Base-by-base conservation (phyloP, 805 yeast species). In the Candida loeiensis region DNA sequence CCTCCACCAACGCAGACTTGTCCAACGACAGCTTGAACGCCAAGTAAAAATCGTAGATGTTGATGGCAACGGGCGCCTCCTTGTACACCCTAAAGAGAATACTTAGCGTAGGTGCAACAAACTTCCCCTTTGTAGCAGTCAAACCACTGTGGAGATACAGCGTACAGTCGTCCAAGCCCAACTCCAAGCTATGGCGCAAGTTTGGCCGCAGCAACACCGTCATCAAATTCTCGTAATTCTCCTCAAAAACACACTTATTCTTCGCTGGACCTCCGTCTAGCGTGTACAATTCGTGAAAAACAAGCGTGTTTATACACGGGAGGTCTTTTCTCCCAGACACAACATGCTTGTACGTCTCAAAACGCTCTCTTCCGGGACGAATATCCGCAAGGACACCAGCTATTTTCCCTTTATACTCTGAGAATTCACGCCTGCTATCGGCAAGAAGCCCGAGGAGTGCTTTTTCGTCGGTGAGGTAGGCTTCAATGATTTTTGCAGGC, bases 41-140 rank as follows among this genome's bases (percentile, higher is more conserved):
- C 17, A 64, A 56, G 51, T 71, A 85, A 48, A 79, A 80, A 49
- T 85, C 95, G 59, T 69, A 80, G 39, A 82, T 71, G 53, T 85
- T 85, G 45, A 85, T 72, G 21, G 71, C 63, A 2, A 80, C 69
- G 17, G 85, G 84, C 0, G 96, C 90, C 50, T 89, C 96, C 44
- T 93, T 76, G 56, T 82, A 83, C 12, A 86, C 67, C 35, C 77
- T 74, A 61, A 77, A 89, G 39, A 89, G 56, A 36, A 74, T 76
- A 21, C 76, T 64, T 5, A 80, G 52, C 3, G 77, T 63, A 1
- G 89, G 89, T 15, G 33, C 31, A 17, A 42, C n/a, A 18, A 38
- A 39, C 17, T 25, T 11, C 20, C 27, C 41, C 3, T 36, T 16
- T 8, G n/a, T n/a, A n/a, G 21, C 40, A 17, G 39, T 37, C 35